These are phyloP conservation scores for Talaromyces wortmannii DNA, from an alignment of 495 filamentous ascomycete species.

Conservation along the genomic window DNA sequence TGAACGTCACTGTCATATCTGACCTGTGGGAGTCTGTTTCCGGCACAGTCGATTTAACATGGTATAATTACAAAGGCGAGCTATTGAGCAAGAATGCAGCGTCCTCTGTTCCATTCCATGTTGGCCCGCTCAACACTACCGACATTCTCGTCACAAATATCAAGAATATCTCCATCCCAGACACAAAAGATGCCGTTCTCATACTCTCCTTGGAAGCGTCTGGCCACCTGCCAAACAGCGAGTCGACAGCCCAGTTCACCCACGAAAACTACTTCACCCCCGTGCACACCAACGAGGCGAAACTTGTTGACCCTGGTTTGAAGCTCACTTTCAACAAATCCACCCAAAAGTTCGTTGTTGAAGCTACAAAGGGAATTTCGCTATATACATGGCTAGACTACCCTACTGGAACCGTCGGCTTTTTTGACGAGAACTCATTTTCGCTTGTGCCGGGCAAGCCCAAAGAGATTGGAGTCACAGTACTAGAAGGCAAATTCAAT, in stretches of 20 bases:
- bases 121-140: slow-evolving; percentile 58
- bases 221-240: slow-evolving; percentile 47
- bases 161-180: slow-evolving; percentile 20
- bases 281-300: slow-evolving; percentile 41
- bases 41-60: slow-evolving; percentile 29
- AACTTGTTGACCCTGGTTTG: slow-evolving; percentile 49
- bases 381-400: slow-evolving; percentile 65
- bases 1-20: slow-evolving; percentile 53
- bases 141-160: slow-evolving; percentile 39
- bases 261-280: slow-evolving; percentile 54
- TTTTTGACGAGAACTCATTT: slow-evolving; percentile 58
- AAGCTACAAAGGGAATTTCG: slow-evolving; percentile 50
- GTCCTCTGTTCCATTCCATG: slow-evolving; percentile 30
- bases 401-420: slow-evolving; percentile 47
- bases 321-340: slow-evolving; percentile 30
- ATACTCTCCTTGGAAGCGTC: slow-evolving; percentile 46
- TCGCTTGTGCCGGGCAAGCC: slow-evolving; percentile 46
- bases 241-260: slow-evolving; percentile 32
- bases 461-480: slow-evolving; percentile 38
- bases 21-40: slow-evolving; percentile 31
- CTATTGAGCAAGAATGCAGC: slow-evolving; percentile 22
- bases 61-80: slow-evolving; percentile 33
- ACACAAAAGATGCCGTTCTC: slow-evolving; percentile 43
- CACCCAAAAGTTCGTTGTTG: slow-evolving; percentile 43
- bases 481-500: slow-evolving; percentile 34